Evolutionary conservation across 768 basidiomycete genomes (phyloP), one percentile per base, ranked within the genome.

Genomic region (Boletus sp.): DNA sequence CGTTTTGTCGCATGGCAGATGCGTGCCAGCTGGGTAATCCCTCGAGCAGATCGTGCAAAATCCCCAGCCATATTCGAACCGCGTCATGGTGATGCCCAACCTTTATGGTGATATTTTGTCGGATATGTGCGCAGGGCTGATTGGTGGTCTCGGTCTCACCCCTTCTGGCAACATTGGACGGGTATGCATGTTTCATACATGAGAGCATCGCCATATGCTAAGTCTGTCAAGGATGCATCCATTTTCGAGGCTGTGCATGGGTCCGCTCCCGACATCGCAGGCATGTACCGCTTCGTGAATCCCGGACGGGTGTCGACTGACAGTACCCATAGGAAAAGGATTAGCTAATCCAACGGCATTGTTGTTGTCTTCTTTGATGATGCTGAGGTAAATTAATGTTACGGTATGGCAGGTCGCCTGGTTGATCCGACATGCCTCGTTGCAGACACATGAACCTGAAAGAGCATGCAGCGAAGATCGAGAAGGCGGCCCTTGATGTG

Each of bases 1-100:
- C 46, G 75, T 64, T 33, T 42, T 25, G 23, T 27, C 38, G 47
- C 43, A 33, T 13, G 29, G 33, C 34, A 7, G 42, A n/a, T 40
- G 49, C 13, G n/a, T 25, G 47, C 25, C 33, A 14, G 27, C 21
- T 4, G 39, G 32, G 13, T 42, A n/a, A 63, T 41, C n/a, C 15
- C 8, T 47, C 9, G 17, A 37, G 40, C 63, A 93, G 86, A 82
- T 98, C 65, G 91, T 93, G 32, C 89, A 91, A 69, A 95, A 99
- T 74, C 97, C 97, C 23, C 78, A 74, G 64, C 97, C 97, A 7
- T 99, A 85, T 77, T 81, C 91, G 35, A 94, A 97, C 75, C 88
- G 93, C 47, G 96, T 99, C 59, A 98, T 99, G 96, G 97, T 99
- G 62, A 98, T 98, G 95, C 97, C 97, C 50, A 99, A 99, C 79